A percentile compares a stretch with the other conserved stretches of the same genome.
These are phyloP conservation scores for Podosphaera fusca DNA, from an alignment of 2,329 filamentous ascomycete genomes.

Conservation along the genomic window DNA sequence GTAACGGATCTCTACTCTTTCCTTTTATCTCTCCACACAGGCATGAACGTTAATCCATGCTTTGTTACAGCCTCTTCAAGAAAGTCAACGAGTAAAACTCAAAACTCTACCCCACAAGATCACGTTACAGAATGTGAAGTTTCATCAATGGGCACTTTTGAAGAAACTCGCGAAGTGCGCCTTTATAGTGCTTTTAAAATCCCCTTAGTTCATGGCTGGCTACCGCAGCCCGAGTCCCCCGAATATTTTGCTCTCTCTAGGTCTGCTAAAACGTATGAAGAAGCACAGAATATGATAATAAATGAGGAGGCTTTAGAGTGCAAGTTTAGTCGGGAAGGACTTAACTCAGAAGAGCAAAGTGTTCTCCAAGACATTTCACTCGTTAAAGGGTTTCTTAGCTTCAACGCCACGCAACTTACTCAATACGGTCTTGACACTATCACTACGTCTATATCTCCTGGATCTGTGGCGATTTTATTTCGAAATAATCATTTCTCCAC, in stretches of 20 bases:
- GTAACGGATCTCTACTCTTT: slow-evolving; percentile 75
- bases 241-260: slow-evolving; percentile 48
- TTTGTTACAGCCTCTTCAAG: slow-evolving; percentile 35
- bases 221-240: slow-evolving; percentile 43
- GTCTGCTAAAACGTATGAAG: slow-evolving; percentile 68
- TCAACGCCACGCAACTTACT: slow-evolving; percentile 72
- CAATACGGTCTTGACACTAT: slow-evolving; percentile 58
- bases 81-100: slow-evolving; percentile 10
- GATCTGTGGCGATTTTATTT: slow-evolving; percentile 75
- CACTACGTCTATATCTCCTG: slow-evolving; percentile 43
- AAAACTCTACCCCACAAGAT: slow-evolving; percentile 13
- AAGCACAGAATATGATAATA: slow-evolving; percentile 74
- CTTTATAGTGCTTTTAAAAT: slow-evolving; percentile 77
- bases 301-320: slow-evolving; percentile 71
- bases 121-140: slow-evolving; percentile 26
- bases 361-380: slow-evolving; percentile 61
- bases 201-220: slow-evolving; percentile 81
- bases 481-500: slow-evolving; percentile 95
- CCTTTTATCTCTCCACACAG: slow-evolving; percentile 69
- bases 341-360: slow-evolving; percentile 52
- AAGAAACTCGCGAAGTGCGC: slow-evolving; percentile 69
- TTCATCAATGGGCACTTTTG: slow-evolving; percentile 48
- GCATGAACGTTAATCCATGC: slow-evolving; percentile 93
- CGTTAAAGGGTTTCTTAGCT: slow-evolving; percentile 63
- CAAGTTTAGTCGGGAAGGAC: slow-evolving; percentile 39